A percentile compares a stretch with the other conserved stretches of the same genome.
Conservation (phyloP, 257 asterid genomes). For the Lithospermum erythrorhizon region DNA sequence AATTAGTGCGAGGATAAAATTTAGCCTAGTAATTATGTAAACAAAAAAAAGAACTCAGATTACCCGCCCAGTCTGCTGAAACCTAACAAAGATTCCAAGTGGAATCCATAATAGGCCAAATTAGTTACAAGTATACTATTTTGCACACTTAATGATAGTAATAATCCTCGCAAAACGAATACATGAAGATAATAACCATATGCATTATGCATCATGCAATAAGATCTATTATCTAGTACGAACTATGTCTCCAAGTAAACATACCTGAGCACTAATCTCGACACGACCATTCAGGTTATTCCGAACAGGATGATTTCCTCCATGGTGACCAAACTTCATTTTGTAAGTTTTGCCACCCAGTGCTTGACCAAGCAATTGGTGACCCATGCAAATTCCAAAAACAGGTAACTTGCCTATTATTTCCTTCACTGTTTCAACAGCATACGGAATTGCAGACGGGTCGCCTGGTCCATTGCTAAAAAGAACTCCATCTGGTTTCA, state of each 20-base stretch:
- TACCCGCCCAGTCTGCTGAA: too few relatives aligned
- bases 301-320: conserved; percentile 95
- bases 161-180: background rate
- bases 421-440: conserved; percentile 74
- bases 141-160: too few relatives aligned
- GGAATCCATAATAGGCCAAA: background rate
- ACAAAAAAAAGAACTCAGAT: background rate
- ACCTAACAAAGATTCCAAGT: background rate
- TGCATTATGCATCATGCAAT: too few relatives aligned
- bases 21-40: too few relatives aligned
- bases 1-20: too few relatives aligned
- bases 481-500: conserved; percentile 90
- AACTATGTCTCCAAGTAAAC: conserved; percentile 4
- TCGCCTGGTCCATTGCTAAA: conserved; percentile 99
- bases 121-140: background rate
- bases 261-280: conserved; percentile 94
- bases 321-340: conserved; percentile 98
- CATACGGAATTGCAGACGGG: conserved; percentile 96
- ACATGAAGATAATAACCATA: background rate
- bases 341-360: conserved; percentile 91
- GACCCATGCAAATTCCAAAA: conserved; percentile 99
- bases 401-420: conserved; percentile 71
- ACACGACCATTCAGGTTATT: conserved; percentile 64
- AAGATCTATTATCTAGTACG: too few relatives aligned
- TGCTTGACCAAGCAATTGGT: conserved; percentile 96